Evolutionary conservation across 371 early-diverging fungal genomes (phyloP).

Genomic region (Mucor sp.): DNA sequence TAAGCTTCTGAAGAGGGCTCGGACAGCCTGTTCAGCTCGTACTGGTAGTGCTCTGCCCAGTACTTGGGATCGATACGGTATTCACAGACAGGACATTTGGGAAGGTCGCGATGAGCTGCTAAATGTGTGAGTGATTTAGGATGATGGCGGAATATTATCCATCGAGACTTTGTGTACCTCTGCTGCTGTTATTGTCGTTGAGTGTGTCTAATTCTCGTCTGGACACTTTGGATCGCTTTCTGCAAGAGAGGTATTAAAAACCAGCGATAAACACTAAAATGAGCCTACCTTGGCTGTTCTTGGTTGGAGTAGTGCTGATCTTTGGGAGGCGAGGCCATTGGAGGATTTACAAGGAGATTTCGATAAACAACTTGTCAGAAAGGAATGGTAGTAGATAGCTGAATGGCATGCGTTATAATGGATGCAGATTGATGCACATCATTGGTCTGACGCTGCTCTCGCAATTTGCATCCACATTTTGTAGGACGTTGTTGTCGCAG

Average conservation of each 20-base stretch:
- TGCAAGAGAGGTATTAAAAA: not conserved
- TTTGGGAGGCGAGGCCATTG: not conserved
- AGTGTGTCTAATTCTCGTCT: slow-evolving; percentile 43
- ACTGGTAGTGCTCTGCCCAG: slow-evolving; percentile 55
- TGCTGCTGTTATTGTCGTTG: slow-evolving; percentile 40
- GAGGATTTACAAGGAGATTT: not conserved
- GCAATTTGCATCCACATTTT: not conserved
- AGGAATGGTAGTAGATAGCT: not conserved
- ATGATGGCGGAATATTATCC: not conserved
- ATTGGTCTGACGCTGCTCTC: not conserved
- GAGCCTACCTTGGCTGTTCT: not conserved
- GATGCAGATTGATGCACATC: slow-evolving; percentile 13
- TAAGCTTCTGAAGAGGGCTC: slow-evolving; percentile 41
- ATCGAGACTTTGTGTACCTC: slow-evolving; percentile 22
- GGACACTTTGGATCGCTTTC: slow-evolving; percentile 28
- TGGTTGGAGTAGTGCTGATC: not conserved
- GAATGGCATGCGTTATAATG: slow-evolving; percentile 4
- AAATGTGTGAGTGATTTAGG: not conserved
- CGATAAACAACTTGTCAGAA: not conserved
- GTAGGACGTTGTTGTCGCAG: not conserved
- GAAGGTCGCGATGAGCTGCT: slow-evolving; percentile 40
- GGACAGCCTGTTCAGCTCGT: slow-evolving; percentile 52
- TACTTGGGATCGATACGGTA: slow-evolving; percentile 51
- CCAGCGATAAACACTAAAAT: not conserved
- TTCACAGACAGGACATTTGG: slow-evolving; percentile 63